phyloP scores from a whole-genome alignment of 2,329 filamentous ascomycete species.

The Hymenoscyphus infarciens region DNA sequence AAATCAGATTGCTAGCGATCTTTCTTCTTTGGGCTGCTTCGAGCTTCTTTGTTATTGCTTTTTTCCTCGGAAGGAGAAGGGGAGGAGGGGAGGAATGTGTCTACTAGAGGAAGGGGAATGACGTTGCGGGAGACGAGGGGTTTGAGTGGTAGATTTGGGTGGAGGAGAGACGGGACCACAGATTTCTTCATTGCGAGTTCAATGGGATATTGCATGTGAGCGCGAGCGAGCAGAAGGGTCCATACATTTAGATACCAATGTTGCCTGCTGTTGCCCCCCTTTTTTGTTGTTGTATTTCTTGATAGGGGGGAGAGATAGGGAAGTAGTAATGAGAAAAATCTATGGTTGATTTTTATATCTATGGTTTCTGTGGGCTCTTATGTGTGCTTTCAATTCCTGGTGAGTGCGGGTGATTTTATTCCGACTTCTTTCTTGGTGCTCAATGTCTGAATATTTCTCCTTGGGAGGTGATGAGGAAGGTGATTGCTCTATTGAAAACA shows the following conservation, averaged over 20 bases:
- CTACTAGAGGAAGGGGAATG: no score
- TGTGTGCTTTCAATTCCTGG: neutral
- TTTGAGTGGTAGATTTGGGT: no score
- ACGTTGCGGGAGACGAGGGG: neutral
- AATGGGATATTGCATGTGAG: neutral
- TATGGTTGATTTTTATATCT: conserved; percentile 10
- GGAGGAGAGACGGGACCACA: neutral
- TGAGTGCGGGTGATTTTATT: neutral
- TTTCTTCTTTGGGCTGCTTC: conserved; percentile 16
- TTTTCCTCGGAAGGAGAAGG: neutral
- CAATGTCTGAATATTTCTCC: neutral
- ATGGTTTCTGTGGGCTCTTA: neutral
- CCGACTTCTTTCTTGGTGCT: neutral
- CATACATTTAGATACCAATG: conserved; percentile 1
- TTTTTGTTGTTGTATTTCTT: conserved; percentile 4
- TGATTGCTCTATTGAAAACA: no score
- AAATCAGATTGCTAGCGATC: conserved; percentile 30
- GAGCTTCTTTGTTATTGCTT: neutral
- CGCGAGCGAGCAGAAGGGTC: neutral
- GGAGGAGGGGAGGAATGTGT: neutral
- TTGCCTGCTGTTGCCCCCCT: neutral
- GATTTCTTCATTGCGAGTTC: neutral
- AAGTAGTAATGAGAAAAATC: conserved; percentile 5
- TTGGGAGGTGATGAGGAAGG: no score
- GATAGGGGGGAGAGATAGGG: neutral